Base-by-base conservation (phyloP, 441 rosid genomes). In the Geranium incanum region DNA sequence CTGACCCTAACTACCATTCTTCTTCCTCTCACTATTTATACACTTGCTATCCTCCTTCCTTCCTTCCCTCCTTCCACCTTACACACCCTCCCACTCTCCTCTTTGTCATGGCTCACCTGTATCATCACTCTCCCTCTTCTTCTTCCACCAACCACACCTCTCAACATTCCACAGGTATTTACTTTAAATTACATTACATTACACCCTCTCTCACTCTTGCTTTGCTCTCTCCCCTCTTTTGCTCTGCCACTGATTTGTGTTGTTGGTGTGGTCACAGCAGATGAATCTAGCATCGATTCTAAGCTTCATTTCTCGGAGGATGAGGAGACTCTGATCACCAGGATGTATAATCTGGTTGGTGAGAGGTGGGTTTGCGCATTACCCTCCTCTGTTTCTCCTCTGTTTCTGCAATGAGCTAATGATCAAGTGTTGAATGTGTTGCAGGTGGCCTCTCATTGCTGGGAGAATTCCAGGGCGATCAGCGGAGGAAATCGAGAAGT, bases 291-390 rank as follows among this genome's bases (percentile, higher is more conserved):
- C 45, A 71, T 76, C 63, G 85, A 80, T 8, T 75, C 75, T n/a
- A 80, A 83, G 83, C 79, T 78, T 57, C 86, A 83, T 13, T 87
- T 87, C 79, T 80, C 86, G 23, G 87, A 85, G 69, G 89, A 87
- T 59, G 92, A 87, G 72, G 87, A 87, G 70, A 81, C 81, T 41
- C 92, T 85, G 15, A 74, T 87, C 67, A 76, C 73, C 0, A 76
- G 82, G 79, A 87, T 87, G 87, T 87, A 69, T 74, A 87, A 81
- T 75, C 81, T 87, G 50, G 89, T 85, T 63, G 86, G 88, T 5
- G 80, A 85, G 75, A 83, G 88, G 89, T 84, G 87, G 87, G 69
- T 81, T 71, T 69, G 86, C n/a, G n/a, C n/a, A n/a, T n/a, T n/a
- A n/a, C n/a, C n/a, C n/a, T n/a, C n/a, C 39, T 23, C 41, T 39